Base-by-base conservation (phyloP, 73 alveolate species). In the Paramecium biaurelia region DNA sequence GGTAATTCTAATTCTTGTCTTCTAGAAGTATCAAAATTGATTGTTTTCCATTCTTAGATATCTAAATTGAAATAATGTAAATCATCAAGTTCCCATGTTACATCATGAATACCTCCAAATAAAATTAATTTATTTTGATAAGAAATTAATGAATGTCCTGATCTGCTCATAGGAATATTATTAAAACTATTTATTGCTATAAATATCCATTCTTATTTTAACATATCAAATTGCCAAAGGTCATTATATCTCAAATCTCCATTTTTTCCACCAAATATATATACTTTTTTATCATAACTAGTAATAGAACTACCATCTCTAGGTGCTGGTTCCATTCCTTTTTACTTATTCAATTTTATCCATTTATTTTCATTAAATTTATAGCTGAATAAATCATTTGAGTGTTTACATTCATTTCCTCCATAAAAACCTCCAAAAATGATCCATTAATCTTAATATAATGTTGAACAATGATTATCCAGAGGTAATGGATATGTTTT, bases 21-120 rank as follows among this genome's bases (percentile, higher is more conserved):
- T 20, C 93, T 12, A n/a, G 93, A 49, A 2, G 93, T 57, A 59
- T 86, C 93, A 12, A 12, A 26, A 59, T 86, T 79, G 7, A 92
- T 56, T 2, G 89, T 59, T 20, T 85, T n/a, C 97, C 97, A 94
- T 41, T 67, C 63, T 67, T 89, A 32, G 70, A 15, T n/a, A 49
- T 87, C 76, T 53, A 57, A 5, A 53, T 95, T 96, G 92, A 74
- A 95, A 8, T 70, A 93, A 67, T 57, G 85, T 72, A 93, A 72
- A 45, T 96, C 99, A 85, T 95, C 95, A 21, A 94, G 70, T 84
- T 96, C 99, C 94, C 95, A 95, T 5, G 99, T 96, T 21, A 96
- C 92, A 57, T 93, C 97, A 38, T 93, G 94, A 53, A 96, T 96
- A 24, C 99, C 99, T 32, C 99, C 99, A 70, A 96, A 96, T 49